A percentile compares a stretch with the other conserved stretches of the same genome.
Conservation (phyloP, 2,329 filamentous ascomycete genomes). For the Gliomastix tumulicola region DNA sequence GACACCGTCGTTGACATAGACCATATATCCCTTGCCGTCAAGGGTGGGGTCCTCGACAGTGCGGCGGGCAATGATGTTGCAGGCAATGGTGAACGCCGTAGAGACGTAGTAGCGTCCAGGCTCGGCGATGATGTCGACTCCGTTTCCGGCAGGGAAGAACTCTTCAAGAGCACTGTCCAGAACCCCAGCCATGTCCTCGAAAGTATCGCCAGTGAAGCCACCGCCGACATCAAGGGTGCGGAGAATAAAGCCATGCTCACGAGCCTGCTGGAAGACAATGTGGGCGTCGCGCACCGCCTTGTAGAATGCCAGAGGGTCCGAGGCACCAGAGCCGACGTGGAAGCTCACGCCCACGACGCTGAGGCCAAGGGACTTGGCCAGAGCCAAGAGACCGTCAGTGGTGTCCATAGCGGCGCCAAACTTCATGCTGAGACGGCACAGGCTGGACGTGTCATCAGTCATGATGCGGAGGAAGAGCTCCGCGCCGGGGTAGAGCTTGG, state of each 20-base stretch:
- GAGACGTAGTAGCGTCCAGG: conserved; percentile 95
- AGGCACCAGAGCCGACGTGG: conserved; percentile 93
- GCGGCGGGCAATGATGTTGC: conserved; percentile 92
- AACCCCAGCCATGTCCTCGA: conserved; percentile 81
- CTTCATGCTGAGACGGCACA: conserved; percentile 95
- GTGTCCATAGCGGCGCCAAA: conserved; percentile 88
- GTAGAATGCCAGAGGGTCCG: conserved; percentile 84
- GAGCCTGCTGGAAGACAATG: conserved; percentile 79
- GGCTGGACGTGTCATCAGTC: conserved; percentile 89
- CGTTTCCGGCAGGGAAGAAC: conserved; percentile 69
- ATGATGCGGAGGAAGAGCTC: conserved; percentile 91
- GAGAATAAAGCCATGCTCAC: conserved; percentile 68
- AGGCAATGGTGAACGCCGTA: conserved; percentile 87
- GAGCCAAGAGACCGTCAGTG: conserved; percentile 66
- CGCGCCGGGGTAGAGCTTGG: conserved; percentile 80
- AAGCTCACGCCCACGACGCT: conserved; percentile 96
- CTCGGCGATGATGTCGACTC: conserved; percentile 86
- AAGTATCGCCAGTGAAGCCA: conserved; percentile 85
- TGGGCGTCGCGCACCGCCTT: conserved; percentile 89
- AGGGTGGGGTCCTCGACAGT: conserved; percentile 68
- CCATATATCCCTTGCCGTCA: conserved; percentile 75
- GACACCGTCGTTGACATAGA: conserved; percentile 95
- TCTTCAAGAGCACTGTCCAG: conserved; percentile 75
- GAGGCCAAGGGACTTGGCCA: conserved; percentile 76
- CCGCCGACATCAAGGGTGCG: conserved; percentile 91